phyloP scores from a whole-genome alignment of 352 stramenopile species.

The Blastocystis sp. region DNA sequence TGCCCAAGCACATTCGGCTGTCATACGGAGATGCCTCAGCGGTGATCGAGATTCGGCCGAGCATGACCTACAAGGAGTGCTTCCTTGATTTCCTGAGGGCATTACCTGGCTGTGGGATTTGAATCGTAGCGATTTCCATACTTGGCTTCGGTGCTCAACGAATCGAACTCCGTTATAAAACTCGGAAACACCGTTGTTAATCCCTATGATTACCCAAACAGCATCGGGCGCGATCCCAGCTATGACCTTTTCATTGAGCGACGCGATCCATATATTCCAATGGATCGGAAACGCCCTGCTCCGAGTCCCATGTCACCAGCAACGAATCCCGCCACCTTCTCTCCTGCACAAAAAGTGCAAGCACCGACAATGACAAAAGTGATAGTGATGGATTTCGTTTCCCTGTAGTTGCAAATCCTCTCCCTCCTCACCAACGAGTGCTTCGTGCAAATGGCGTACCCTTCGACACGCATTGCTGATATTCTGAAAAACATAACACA shows the following conservation, averaged over 20 bases:
- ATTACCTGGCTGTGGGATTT: neutral
- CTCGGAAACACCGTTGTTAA: neutral
- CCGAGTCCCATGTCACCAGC: neutral
- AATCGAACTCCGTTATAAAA: neutral
- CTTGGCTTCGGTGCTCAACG: neutral
- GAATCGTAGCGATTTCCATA: neutral
- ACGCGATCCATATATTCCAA: neutral
- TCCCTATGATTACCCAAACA: neutral
- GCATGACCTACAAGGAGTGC: conserved; percentile 4
- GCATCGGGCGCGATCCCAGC: neutral
- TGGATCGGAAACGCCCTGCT: neutral
- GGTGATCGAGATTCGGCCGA: neutral
- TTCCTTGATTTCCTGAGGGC: conserved; percentile 15
- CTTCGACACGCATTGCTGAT: neutral
- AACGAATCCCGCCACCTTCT: too few species aligned
- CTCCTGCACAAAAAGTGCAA: neutral
- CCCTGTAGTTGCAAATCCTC: conserved; percentile 17
- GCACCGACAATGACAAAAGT: neutral
- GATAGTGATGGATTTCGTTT: neutral
- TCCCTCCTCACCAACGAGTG: conserved; percentile 24
- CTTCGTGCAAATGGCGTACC: neutral
- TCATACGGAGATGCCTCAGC: neutral
- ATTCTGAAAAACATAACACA: conserved; percentile 9
- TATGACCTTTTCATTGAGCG: neutral
- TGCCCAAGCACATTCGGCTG: neutral